A percentile compares a stretch with the other conserved stretches of the same genome.
phyloP scores from a whole-genome alignment of 108 stramenopile genomes.

The Cyclotella sp. region DNA sequence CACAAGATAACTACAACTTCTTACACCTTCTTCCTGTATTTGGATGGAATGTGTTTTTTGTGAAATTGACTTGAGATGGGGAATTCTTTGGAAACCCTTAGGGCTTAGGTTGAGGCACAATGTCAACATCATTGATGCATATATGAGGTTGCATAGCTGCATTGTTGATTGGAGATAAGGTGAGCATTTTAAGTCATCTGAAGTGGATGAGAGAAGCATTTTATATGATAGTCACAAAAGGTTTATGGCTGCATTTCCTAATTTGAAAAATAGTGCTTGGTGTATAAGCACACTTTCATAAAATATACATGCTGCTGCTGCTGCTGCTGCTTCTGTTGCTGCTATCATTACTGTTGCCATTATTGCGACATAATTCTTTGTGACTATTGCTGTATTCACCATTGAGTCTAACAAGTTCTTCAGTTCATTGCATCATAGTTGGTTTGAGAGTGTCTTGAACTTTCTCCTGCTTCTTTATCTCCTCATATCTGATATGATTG shows the following conservation, averaged over 20 bases:
- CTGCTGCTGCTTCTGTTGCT: neutral
- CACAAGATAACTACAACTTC: too few relatives aligned
- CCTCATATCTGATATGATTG: neutral
- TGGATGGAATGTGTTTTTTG: too few relatives aligned
- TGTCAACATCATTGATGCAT: too few relatives aligned
- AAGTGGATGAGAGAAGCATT: slow-evolving; percentile 1
- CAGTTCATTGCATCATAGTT: neutral
- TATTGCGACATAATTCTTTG: neutral
- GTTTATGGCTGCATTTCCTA: slow-evolving; percentile 13
- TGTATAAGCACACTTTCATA: too few relatives aligned
- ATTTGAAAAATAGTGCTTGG: too few relatives aligned
- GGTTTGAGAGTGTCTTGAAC: neutral
- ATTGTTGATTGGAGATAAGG: too few relatives aligned
- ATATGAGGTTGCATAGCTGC: too few relatives aligned
- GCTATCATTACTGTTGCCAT: neutral
- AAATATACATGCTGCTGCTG: neutral
- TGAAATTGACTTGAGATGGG: too few relatives aligned
- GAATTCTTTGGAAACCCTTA: too few relatives aligned
- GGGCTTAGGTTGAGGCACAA: too few relatives aligned
- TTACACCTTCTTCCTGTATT: too few relatives aligned
- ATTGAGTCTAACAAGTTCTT: slow-evolving; percentile 5
- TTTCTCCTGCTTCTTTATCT: neutral
- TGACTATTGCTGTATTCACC: neutral
- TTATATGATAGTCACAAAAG: neutral
- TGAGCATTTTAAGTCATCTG: neutral